Percentiles rank a stretch among this genome's conserved stretches.
These are phyloP conservation scores for Telopea speciosissima DNA, from an alignment of 177 flowering plant species.

Conservation along the genomic window DNA sequence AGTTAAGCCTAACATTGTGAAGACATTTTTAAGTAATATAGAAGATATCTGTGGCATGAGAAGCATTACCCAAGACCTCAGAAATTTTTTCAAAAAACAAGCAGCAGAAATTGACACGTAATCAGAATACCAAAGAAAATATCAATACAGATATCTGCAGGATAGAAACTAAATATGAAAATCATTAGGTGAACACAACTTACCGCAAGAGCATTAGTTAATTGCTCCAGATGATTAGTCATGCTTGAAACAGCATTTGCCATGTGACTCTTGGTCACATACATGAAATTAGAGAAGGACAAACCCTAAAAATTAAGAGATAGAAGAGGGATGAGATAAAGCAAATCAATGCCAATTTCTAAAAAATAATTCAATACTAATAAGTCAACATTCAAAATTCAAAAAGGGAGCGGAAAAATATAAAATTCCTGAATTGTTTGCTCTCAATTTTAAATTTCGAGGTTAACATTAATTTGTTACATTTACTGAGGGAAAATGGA, in stretches of 20 bases:
- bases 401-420: too few relatives aligned
- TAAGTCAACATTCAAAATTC: not conserved
- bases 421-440: not conserved
- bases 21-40: too few relatives aligned
- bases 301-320: conserved; percentile 44
- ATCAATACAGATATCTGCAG: too few relatives aligned
- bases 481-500: not conserved
- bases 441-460: not conserved
- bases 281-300: conserved; percentile 74
- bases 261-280: conserved; percentile 83
- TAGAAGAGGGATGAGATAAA: not conserved
- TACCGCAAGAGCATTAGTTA: conserved; percentile 72
- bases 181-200: conserved; percentile 19
- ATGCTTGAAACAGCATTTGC: conserved; percentile 77
- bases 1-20: too few relatives aligned
- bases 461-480: not conserved
- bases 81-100: too few relatives aligned
- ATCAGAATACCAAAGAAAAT: too few relatives aligned
- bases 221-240: conserved; percentile 71
- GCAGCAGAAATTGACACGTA: too few relatives aligned
- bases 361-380: not conserved
- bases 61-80: too few relatives aligned
- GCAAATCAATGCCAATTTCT: not conserved
- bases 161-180: too few relatives aligned
- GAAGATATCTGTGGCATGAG: too few relatives aligned